Evolutionary conservation across 345 rosid genomes (phyloP), one percentile per base, ranked within the genome.

Genomic region (Acer campestre): DNA sequence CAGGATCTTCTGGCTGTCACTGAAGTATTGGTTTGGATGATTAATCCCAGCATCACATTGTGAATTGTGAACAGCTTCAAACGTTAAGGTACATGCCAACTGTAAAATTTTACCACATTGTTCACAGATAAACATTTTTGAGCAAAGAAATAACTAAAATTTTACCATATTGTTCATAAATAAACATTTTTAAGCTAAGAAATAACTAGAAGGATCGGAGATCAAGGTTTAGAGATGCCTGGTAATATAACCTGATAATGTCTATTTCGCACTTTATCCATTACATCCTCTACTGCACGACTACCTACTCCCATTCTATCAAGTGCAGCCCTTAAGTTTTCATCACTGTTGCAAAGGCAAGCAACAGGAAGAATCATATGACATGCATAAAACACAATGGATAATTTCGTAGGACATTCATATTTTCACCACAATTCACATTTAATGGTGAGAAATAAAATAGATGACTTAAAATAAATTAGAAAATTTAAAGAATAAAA

Each of bases 41-140:
- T 94, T 96, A 85, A 94, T 88, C 29, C 97, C 98, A 71, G 94
- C 82, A 83, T 92, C 98, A 72, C 87, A 84, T 27, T 93, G 78
- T 72, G 87, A 80, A 62, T 88, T 86, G 68, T 94, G 94, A 78
- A 94, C 82, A 70, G 91, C 92, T 84, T 94, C 99, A 77, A 92
- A 96, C 2, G 94, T 91, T 74, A 94, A 78, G 25, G 99, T 96
- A 86, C 98, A 96, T 11, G 97, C 97, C 79, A 96, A 84, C 99
- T 95, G 90, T 74, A 77, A 76, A 65, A 64, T 71, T 69, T 81
- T 68, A 78, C 35, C 17, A 56, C 14, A 65, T 74, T 22, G 29
- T 72, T 67, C 74, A 49, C 22, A 31, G n/a, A 46, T 23, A 58
- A 71, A 49, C 61, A 40, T n/a, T 46, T 46, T 46, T 10, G 49